Percentiles rank a stretch among this genome's conserved stretches.
phyloP scores from a whole-genome alignment of 2,329 filamentous ascomycete genomes.

The Claviceps humidiphila region DNA sequence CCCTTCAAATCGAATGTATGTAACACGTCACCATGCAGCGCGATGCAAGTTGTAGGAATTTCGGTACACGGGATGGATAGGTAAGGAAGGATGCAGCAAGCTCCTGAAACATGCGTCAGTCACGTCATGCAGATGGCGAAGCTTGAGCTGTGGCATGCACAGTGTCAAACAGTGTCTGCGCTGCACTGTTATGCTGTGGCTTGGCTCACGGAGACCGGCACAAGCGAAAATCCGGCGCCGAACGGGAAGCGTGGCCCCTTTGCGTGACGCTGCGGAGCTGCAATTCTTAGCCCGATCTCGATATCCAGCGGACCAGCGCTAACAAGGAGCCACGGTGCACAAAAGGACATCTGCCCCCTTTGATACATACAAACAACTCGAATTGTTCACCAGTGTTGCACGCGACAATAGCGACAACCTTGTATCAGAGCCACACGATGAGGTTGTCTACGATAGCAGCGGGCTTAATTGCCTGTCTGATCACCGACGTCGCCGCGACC shows the following conservation, averaged over 20 bases:
- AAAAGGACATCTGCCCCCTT: background rate
- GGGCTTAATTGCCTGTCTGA: constrained; percentile 58
- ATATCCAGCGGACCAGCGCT: constrained; percentile 1
- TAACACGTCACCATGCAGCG: background rate
- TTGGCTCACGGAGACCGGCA: constrained; percentile 5
- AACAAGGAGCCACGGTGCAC: constrained; percentile 5
- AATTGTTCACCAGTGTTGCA: constrained; percentile 10
- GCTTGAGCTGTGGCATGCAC: background rate
- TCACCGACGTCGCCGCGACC: constrained; percentile 65
- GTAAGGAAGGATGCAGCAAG: background rate
- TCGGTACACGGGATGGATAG: background rate
- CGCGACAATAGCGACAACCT: constrained; percentile 13
- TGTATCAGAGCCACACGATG: constrained; percentile 36
- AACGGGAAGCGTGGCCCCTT: constrained; percentile 9
- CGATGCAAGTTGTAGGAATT: background rate
- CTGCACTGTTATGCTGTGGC: no score
- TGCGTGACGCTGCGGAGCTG: background rate
- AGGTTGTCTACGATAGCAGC: constrained; percentile 47
- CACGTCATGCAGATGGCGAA: constrained; percentile 1
- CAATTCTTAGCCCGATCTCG: background rate
- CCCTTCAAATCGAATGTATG: background rate
- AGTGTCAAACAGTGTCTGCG: background rate
- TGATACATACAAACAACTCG: background rate
- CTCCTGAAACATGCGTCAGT: background rate
- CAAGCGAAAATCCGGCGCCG: constrained; percentile 12